phyloP scores from a whole-genome alignment of 768 basidiomycete genomes.

The Suillus hirtellus region DNA sequence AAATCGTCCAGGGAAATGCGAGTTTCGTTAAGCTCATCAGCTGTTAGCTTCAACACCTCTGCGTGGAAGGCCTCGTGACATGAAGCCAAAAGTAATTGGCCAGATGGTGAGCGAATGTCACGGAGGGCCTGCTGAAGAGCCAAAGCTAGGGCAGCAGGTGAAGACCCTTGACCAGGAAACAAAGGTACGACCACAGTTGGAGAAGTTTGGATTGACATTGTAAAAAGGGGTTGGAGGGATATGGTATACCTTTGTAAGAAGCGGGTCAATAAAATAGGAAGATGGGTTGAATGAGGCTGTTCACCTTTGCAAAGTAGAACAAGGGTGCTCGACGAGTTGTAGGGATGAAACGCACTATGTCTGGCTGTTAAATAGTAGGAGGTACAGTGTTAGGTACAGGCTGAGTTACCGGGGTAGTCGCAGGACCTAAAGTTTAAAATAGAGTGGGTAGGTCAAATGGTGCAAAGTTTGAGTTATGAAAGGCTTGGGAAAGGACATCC shows the following conservation, averaged over 20 bases:
- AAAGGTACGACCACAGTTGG: slow-evolving; percentile 41
- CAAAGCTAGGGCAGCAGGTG: slow-evolving; percentile 31
- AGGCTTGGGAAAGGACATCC: background rate
- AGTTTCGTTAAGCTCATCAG: slow-evolving; percentile 32
- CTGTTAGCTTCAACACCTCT: slow-evolving; percentile 50
- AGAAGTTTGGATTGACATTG: background rate
- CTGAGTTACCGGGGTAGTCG: background rate
- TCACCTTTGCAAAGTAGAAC: background rate
- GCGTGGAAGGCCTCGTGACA: slow-evolving; percentile 50
- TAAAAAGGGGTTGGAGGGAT: background rate
- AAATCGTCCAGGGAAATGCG: slow-evolving; percentile 50
- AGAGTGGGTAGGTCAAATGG: background rate
- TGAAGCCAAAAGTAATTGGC: slow-evolving; percentile 47
- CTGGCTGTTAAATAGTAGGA: background rate
- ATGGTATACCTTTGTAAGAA: background rate
- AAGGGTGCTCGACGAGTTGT: background rate
- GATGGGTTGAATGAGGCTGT: background rate
- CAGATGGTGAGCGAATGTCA: slow-evolving; percentile 43
- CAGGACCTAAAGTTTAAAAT: background rate
- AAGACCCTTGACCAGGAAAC: slow-evolving; percentile 59
- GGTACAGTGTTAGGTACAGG: no score
- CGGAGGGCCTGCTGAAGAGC: slow-evolving; percentile 40
- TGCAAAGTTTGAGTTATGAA: background rate
- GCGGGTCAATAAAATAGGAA: background rate
- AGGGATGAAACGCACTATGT: background rate